Percentiles rank a stretch among this genome's conserved stretches.
These are phyloP conservation scores for Aquilaria malaccensis DNA, from an alignment of 345 rosid genomes.

Conservation along the genomic window DNA sequence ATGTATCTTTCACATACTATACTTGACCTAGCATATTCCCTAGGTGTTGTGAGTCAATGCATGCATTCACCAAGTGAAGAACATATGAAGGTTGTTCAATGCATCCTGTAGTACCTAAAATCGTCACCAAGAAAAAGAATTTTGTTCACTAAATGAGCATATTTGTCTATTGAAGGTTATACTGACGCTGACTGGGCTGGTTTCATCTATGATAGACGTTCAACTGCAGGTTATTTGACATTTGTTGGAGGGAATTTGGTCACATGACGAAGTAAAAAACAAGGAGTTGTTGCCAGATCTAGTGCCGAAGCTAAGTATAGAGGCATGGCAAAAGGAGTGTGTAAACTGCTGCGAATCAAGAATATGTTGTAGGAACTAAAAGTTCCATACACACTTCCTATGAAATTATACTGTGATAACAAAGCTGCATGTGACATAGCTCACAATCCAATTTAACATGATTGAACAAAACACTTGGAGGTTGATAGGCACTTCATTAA, in stretches of 20 bases:
- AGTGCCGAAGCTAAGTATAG: not conserved
- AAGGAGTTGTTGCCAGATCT: not conserved
- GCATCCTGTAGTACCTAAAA: not conserved
- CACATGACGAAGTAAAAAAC: not conserved
- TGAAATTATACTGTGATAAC: not conserved
- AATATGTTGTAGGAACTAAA: not conserved
- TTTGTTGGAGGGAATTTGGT: not conserved
- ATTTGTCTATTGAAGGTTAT: not conserved
- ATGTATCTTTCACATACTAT: too few species aligned
- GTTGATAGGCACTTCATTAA: not conserved
- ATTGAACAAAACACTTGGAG: not conserved
- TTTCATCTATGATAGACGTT: not conserved
- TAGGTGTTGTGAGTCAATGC: too few species aligned
- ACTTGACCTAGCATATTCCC: too few species aligned
- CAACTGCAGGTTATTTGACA: not conserved
- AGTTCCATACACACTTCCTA: not conserved
- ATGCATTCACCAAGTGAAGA: too few species aligned
- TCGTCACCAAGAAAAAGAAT: not conserved
- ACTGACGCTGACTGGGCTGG: not conserved
- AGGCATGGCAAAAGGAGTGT: not conserved
- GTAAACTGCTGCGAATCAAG: not conserved
- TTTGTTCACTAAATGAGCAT: not conserved
- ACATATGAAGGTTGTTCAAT: too few species aligned
- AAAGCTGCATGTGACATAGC: not conserved
- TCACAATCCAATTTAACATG: not conserved